Base-by-base conservation (phyloP, 768 basidiomycete species). In the Mycena polygramma region DNA sequence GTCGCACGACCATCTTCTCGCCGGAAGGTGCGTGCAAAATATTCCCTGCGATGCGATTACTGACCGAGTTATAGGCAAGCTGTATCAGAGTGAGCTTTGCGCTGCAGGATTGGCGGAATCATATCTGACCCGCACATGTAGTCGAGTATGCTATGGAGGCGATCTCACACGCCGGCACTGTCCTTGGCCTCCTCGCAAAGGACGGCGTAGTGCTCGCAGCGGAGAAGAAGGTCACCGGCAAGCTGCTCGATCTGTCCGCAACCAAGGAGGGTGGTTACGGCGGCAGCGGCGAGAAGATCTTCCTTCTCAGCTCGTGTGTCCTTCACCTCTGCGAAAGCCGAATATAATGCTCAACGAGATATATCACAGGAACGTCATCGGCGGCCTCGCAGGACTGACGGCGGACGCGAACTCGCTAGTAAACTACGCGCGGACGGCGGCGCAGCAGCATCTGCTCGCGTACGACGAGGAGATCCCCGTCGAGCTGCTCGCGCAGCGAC, bases 91-190 rank as follows among this genome's bases (percentile, higher is more conserved):
- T 97, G 78, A 81, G 92, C 81, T 63, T 71, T 48, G 36, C 63
- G 52, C 43, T 63, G 73, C 73, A 57, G 53, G 53, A 69, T 48
- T 61, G 55, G 63, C 30, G 30, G 71, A 30, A 10, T 75, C 8
- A 46, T 54, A 19, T 30, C 45, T 66, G 26, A 70, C 36, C 24
- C 10, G 35, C 10, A 19, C 36, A 35, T 60, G 1, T 39, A 97
- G 97, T 99, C 85, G 97, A 99, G 85, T 99, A 99, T 89, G 97
- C 97, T 52, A 98, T 99, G 95, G 98, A 99, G 80, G 96, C 96
- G 68, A 98, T 99, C 86, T 98, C 96, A 36, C 94, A 96, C 77
- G 96, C 95, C 22, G 95, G 95, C 63, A 94, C 95, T 49, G 96
- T 97, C 53, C 89, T 97, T n/a, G 96, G 95, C 49, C 92, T 97